A percentile compares a stretch with the other conserved stretches of the same genome.
phyloP scores from a whole-genome alignment of 768 basidiomycete species.

The Russula lepida region DNA sequence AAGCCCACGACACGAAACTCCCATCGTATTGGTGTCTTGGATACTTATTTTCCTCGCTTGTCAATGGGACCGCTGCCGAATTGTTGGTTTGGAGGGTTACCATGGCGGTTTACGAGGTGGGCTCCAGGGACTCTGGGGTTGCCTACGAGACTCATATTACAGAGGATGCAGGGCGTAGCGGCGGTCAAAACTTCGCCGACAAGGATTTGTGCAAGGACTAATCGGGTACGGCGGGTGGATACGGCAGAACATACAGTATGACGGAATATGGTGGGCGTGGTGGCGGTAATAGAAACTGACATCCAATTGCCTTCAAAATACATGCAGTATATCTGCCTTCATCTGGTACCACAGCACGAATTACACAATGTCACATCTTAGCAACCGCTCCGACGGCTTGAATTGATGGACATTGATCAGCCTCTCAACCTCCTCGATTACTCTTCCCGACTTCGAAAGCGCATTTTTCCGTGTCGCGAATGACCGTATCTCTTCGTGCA shows the following conservation, averaged over 20 bases:
- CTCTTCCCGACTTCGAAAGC: too few species aligned
- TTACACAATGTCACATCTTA: too few species aligned
- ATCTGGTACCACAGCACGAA: too few species aligned
- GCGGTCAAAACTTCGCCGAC: slow-evolving; percentile 68
- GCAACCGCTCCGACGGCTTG: too few species aligned
- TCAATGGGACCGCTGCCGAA: too few species aligned
- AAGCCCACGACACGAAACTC: slow-evolving; percentile 79
- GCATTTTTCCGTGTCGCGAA: too few species aligned
- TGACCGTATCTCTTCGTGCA: too few species aligned
- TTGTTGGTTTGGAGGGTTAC: slow-evolving; percentile 53
- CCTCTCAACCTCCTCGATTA: too few species aligned
- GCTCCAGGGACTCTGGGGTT: slow-evolving; percentile 35
- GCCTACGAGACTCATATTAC: slow-evolving; percentile 43
- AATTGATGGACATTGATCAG: too few species aligned
- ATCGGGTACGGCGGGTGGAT: slow-evolving; percentile 56
- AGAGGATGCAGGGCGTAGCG: slow-evolving; percentile 49
- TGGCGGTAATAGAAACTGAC: neutral
- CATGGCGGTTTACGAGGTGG: slow-evolving; percentile 45
- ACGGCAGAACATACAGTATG: slow-evolving; percentile 29
- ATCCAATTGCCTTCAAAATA: too few species aligned
- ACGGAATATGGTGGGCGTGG: slow-evolving; percentile 26
- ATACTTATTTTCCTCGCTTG: neutral
- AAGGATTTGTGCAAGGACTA: slow-evolving; percentile 91
- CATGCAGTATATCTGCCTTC: too few species aligned
- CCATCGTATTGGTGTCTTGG: neutral